Percentiles rank a stretch among this genome's conserved stretches.
These are phyloP conservation scores for Lichtheimia hyalospora DNA, from an alignment of 371 early-diverging fungal genomes.

Conservation along the genomic window DNA sequence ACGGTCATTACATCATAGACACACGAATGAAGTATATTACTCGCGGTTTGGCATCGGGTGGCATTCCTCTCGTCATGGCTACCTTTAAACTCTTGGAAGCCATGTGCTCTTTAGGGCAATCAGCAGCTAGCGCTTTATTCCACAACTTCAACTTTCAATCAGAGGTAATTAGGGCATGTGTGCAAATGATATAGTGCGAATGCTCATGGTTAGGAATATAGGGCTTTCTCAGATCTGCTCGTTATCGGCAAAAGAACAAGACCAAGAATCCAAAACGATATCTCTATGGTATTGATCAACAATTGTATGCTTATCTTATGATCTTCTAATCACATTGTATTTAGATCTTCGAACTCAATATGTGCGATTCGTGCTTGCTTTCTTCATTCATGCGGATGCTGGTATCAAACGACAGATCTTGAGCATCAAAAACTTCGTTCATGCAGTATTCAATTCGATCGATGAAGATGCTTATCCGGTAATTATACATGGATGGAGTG, in stretches of 20 bases:
- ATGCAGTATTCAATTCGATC: conserved; percentile 65
- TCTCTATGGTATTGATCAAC: conserved; percentile 32
- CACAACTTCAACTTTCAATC: conserved; percentile 48
- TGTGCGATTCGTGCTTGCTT: conserved; percentile 75
- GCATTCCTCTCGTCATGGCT: conserved; percentile 40
- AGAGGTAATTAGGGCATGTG: conserved; percentile 21
- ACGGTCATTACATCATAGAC: neutral
- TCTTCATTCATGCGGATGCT: conserved; percentile 71
- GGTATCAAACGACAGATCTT: conserved; percentile 68
- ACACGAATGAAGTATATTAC: conserved; percentile 82
- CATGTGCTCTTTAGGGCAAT: conserved; percentile 38
- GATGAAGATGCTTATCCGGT: conserved; percentile 67
- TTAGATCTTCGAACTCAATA: conserved; percentile 64
- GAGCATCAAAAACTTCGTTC: conserved; percentile 67
- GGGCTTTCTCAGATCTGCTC: conserved; percentile 45
- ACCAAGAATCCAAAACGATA: conserved; percentile 41
- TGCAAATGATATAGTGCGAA: neutral
- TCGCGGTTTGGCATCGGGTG: conserved; percentile 78
- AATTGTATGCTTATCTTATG: too few species aligned
- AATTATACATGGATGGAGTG: conserved; percentile 3
- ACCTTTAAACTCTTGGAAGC: conserved; percentile 38
- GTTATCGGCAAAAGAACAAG: conserved; percentile 43
- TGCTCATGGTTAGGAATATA: neutral
- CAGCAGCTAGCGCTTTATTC: conserved; percentile 38
- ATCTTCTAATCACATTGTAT: too few species aligned